Conservation (phyloP, 2,329 filamentous ascomycete species). For the Ciborinia camelliae region DNA sequence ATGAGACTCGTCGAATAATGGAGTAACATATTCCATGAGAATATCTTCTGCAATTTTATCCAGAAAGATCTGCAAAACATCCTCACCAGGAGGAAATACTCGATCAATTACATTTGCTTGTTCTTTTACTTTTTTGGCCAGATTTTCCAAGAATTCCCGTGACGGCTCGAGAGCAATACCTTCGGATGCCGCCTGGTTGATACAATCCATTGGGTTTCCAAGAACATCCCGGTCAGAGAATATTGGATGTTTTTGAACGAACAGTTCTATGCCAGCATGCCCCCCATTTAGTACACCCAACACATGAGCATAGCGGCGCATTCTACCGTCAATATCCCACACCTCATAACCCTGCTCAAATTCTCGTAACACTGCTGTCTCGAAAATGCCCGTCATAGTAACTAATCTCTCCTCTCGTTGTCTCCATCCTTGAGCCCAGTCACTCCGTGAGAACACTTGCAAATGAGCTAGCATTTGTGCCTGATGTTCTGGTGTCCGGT, state of each 20-base stretch:
- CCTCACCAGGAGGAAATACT: constrained; percentile 69
- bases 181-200: constrained; percentile 65
- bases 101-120: constrained; percentile 76
- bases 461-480: constrained; percentile 85
- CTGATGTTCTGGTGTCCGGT: constrained; percentile 83
- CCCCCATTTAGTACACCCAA: constrained; percentile 80
- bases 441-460: constrained; percentile 72
- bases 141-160: constrained; percentile 71
- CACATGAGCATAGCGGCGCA: constrained; percentile 87
- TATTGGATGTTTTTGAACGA: constrained; percentile 83
- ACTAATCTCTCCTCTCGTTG: constrained; percentile 69
- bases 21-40: constrained; percentile 79
- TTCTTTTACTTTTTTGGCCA: constrained; percentile 76
- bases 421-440: constrained; percentile 72
- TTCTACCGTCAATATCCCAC: constrained; percentile 82
- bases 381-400: constrained; percentile 77
- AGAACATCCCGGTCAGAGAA: constrained; percentile 70
- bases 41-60: constrained; percentile 79
- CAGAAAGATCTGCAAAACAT: constrained; percentile 74
- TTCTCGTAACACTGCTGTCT: constrained; percentile 83
- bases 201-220: constrained; percentile 75
- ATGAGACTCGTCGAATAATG: constrained; percentile 84
- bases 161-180: constrained; percentile 76
- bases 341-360: constrained; percentile 91
- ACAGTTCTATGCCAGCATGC: constrained; percentile 73